Evolutionary conservation across 768 basidiomycete genomes (phyloP).

Genomic region (Suillus subaureus): DNA sequence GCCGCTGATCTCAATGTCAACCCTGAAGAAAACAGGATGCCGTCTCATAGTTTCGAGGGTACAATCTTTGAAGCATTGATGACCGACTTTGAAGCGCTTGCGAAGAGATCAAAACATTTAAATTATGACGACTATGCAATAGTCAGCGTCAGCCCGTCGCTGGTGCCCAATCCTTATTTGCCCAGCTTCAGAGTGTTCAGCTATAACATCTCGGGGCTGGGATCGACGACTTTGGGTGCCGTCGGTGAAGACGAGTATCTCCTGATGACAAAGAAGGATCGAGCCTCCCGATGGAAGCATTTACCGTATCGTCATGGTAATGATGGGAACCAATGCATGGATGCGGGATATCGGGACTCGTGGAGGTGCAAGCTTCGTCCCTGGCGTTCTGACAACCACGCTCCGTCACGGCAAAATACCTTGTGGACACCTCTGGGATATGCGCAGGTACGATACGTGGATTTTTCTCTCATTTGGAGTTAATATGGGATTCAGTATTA

Average conservation of each 20-base stretch:
- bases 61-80: slow-evolving; percentile 50
- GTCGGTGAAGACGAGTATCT: slow-evolving; percentile 14
- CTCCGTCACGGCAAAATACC: slow-evolving; percentile 73
- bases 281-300: slow-evolving; percentile 14
- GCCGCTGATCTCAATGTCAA: slow-evolving; percentile 49
- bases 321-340: slow-evolving; percentile 50
- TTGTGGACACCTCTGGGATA: slow-evolving; percentile 80
- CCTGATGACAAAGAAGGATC: slow-evolving; percentile 2
- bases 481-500: slow-evolving; percentile 52
- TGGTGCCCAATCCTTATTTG: slow-evolving; percentile 86
- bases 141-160: slow-evolving; percentile 78
- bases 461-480: slow-evolving; percentile 12
- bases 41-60: background rate
- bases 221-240: slow-evolving; percentile 6
- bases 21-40: slow-evolving; percentile 21
- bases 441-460: slow-evolving; percentile 70
- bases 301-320: slow-evolving; percentile 48
- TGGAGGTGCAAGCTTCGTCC: slow-evolving; percentile 66
- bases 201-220: slow-evolving; percentile 67
- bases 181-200: slow-evolving; percentile 80
- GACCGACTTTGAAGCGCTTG: slow-evolving; percentile 66
- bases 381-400: slow-evolving; percentile 61
- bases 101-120: slow-evolving; percentile 47
- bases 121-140: slow-evolving; percentile 71
- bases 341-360: slow-evolving; percentile 52